Evolutionary conservation across 108 stramenopile genomes (phyloP).

Genomic region (Cyclotella kingstonii): DNA sequence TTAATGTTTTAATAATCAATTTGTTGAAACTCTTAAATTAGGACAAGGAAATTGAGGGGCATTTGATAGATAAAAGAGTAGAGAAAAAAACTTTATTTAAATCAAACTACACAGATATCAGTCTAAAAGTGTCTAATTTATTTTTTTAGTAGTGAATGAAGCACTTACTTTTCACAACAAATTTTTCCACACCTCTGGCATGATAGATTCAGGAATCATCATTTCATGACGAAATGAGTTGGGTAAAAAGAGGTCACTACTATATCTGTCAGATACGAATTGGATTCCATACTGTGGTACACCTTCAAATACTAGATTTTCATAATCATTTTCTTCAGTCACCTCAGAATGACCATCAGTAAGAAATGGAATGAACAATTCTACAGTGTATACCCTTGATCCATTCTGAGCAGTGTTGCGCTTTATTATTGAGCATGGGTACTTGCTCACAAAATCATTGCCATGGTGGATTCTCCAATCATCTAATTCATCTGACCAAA

Average conservation of each 20-base stretch:
- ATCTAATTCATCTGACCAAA: not conserved
- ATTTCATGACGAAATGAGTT: constrained; percentile 65
- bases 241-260: constrained; percentile 22
- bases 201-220: constrained; percentile 60
- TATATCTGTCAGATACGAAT: constrained; percentile 23
- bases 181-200: constrained; percentile 61
- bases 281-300: constrained; percentile 26
- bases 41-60: too few species aligned
- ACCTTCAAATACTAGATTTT: constrained; percentile 11
- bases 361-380: not conserved
- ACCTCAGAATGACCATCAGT: not conserved
- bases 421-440: constrained; percentile 1
- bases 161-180: too few species aligned
- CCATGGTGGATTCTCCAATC: constrained; percentile 1
- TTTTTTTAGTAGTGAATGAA: too few species aligned
- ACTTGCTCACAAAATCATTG: not conserved
- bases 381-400: not conserved
- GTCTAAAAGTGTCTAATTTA: too few species aligned
- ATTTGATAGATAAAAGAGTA: too few species aligned
- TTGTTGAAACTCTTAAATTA: too few species aligned
- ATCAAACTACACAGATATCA: too few species aligned
- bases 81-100: too few species aligned
- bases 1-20: too few species aligned
- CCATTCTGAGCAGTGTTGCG: constrained; percentile 1
- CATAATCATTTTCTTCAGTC: not conserved